phyloP scores from a whole-genome alignment of 2,329 filamentous ascomycete species.

The Nigrospora sphaerica region DNA sequence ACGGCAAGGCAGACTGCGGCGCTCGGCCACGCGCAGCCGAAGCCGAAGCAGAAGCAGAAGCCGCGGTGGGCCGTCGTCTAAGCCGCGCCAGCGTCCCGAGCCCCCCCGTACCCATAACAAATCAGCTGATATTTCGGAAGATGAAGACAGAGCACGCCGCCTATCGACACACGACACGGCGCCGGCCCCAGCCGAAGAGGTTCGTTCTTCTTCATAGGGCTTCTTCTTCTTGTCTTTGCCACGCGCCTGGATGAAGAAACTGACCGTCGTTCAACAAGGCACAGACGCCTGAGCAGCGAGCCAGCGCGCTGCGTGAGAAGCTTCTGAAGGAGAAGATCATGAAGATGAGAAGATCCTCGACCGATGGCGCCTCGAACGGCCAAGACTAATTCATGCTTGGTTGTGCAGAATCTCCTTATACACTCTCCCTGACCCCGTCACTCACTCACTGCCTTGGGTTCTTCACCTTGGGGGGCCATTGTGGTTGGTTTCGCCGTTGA shows the following conservation, averaged over 20 bases:
- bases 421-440: too few relatives aligned
- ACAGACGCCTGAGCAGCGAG: constrained; percentile 30
- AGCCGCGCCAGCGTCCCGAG: constrained; percentile 44
- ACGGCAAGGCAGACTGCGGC: constrained; percentile 24
- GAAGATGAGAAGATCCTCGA: constrained; percentile 46
- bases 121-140: constrained; percentile 50
- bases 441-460: too few relatives aligned
- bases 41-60: constrained; percentile 13
- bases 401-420: constrained; percentile 16
- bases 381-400: constrained; percentile 40
- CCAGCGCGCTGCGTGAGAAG: constrained; percentile 40
- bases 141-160: constrained; percentile 35
- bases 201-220: constrained; percentile 28
- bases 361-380: constrained; percentile 28
- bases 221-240: constrained; percentile 11
- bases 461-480: too few relatives aligned
- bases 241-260: constrained; percentile 16
- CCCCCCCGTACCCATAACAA: constrained; percentile 43
- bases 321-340: constrained; percentile 47
- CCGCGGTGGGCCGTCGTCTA: constrained; percentile 27
- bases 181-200: constrained; percentile 30
- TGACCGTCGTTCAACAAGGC: constrained; percentile 28
- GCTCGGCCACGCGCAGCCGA: constrained; percentile 25
- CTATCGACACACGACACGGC: constrained; percentile 22
- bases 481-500: too few relatives aligned